Base-by-base conservation (phyloP, 1,284 basidiomycete species). In the Marasmius sp. region DNA sequence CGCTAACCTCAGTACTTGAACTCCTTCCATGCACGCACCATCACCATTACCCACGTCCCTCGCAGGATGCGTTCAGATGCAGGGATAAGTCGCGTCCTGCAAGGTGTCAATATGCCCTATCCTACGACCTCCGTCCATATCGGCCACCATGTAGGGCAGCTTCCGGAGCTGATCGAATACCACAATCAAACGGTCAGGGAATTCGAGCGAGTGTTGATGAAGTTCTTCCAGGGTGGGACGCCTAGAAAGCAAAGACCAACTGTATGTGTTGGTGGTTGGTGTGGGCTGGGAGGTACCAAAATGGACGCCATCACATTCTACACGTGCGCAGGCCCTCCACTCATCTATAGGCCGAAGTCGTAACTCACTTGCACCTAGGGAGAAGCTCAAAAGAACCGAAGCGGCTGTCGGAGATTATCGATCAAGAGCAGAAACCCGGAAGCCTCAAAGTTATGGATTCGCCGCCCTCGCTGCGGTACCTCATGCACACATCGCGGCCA, bases 391-490 rank as follows among this genome's bases (percentile, higher is more conserved):
- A 71, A 86, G 89, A 43, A 92, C 87, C 22, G 94, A 89, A 75
- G 85, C 79, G 61, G 84, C 89, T 5, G 92, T 98, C 56, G 92
- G 96, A 64, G 83, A 88, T 57, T 89, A 90, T 69, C 87, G 93
- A 27, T 75, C 77, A 22, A 84, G 90, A 64, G 90, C 93, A 62
- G 88, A 93, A 70, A 83, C 81, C 14, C 83, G 87, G 63, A 91
- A 91, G 72, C 84, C 93, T 1, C 93, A 97, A 76, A 93, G 87
- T 71, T 97, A 95, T 74, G 95, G 94, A 14, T 97, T 97, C 73
- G 94, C 95, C 3, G 95, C 93, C 22, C 92, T 97, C 87, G 94
- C 93, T 56, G 90, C 94, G 0, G 92, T 97, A 8, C 89, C 93
- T 0, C 96, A 95, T 69, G 94, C 95, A 0, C 93, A 95, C 68